Percentiles rank a stretch among this genome's conserved stretches.
Evolutionary conservation across 345 rosid species (phyloP).

Genomic region (Microcos paniculata): DNA sequence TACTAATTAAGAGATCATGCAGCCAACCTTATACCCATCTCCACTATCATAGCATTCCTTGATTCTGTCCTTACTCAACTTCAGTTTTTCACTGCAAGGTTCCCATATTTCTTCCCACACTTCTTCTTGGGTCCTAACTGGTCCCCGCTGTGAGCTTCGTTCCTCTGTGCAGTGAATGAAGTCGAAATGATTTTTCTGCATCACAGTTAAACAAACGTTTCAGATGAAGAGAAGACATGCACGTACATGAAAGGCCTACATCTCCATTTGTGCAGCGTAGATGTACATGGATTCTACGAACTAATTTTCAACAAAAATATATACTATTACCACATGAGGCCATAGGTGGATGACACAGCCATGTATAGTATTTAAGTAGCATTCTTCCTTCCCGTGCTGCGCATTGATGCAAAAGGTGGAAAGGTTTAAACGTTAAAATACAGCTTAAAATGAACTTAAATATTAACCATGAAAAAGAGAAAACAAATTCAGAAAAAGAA

Average conservation of each 20-base stretch:
- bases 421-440: not conserved
- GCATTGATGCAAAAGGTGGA: not conserved
- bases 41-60: slow-evolving; percentile 28
- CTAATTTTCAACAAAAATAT: too few species aligned
- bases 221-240: not conserved
- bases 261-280: too few species aligned
- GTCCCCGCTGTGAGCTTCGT: slow-evolving; percentile 26
- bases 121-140: not conserved
- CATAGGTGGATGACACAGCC: slow-evolving; percentile 37
- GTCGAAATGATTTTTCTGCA: slow-evolving; percentile 35
- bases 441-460: not conserved
- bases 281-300: not conserved
- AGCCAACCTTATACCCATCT: slow-evolving; percentile 33
- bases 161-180: slow-evolving; percentile 43
- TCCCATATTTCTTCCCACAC: slow-evolving; percentile 31
- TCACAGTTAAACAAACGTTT: not conserved
- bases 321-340: slow-evolving; percentile 27
- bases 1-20: slow-evolving; percentile 5
- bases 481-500: not conserved
- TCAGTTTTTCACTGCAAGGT: slow-evolving; percentile 30
- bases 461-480: not conserved
- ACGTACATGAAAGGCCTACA: not conserved
- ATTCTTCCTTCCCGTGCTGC: slow-evolving; percentile 48
- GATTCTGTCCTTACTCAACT: slow-evolving; percentile 28
- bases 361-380: slow-evolving; percentile 36